A percentile compares a stretch with the other conserved stretches of the same genome.
Conservation (phyloP, 345 rosid genomes). For the Citrus sp. region DNA sequence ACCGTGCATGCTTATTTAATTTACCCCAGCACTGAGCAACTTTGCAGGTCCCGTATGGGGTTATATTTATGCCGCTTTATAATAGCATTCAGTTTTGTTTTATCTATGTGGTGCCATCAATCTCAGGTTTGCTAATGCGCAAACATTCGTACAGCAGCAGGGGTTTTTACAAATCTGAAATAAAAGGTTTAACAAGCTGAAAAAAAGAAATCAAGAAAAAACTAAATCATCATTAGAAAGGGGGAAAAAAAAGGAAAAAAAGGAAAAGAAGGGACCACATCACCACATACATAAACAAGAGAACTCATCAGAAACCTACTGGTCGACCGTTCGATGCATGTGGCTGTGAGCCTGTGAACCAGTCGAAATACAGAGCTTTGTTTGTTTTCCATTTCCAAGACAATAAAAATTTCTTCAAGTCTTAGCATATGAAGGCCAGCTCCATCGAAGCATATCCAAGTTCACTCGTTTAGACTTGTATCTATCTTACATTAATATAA, state of each 20-base stretch:
- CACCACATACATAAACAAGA: not conserved
- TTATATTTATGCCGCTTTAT: not conserved
- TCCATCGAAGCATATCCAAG: not conserved
- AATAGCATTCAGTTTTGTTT: not conserved
- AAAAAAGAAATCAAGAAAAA: not conserved
- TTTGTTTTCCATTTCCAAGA: not conserved
- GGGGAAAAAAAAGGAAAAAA: too few relatives aligned
- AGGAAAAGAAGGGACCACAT: not conserved
- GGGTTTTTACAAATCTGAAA: too few relatives aligned
- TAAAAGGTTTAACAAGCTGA: not conserved
- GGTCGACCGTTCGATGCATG: not conserved
- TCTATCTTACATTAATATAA: not conserved
- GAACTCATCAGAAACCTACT: not conserved
- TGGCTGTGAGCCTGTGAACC: not conserved
- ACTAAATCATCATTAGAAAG: not conserved
- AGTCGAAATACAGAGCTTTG: not conserved
- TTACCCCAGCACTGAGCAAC: not conserved
- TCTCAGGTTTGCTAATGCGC: not conserved
- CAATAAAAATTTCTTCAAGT: not conserved
- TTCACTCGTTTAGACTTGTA: not conserved
- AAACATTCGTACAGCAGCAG: not conserved
- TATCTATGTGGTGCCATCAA: not conserved
- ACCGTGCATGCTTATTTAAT: not conserved
- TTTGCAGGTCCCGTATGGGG: not conserved
- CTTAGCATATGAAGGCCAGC: not conserved